Conservation (phyloP, 371 early-diverging fungal genomes). For the Mortierella sp. region DNA sequence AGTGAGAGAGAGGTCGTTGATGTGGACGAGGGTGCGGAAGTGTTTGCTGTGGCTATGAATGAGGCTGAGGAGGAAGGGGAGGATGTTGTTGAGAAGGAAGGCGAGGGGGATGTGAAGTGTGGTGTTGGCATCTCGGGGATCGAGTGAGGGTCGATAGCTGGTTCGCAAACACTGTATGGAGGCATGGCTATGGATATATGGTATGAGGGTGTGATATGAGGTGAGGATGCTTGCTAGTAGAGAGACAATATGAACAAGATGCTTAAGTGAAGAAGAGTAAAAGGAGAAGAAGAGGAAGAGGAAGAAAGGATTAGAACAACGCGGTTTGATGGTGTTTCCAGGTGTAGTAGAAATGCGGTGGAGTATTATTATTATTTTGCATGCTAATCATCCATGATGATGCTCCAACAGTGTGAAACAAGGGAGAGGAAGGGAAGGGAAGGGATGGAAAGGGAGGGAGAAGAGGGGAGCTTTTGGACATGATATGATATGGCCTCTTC, state of each 20-base stretch:
- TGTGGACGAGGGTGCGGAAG: slow-evolving; percentile 15
- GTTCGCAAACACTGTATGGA: slow-evolving; percentile 11
- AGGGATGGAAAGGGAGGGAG: background rate
- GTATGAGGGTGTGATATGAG: background rate
- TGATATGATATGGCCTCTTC: background rate
- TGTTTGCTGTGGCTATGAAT: slow-evolving; percentile 16
- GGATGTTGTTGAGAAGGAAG: slow-evolving; percentile 26
- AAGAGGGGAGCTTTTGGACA: slow-evolving; percentile 1
- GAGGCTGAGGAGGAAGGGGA: slow-evolving; percentile 1
- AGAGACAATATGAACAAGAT: slow-evolving; percentile 41
- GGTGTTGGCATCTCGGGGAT: slow-evolving; percentile 10
- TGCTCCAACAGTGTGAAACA: slow-evolving; percentile 25
- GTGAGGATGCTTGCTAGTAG: slow-evolving; percentile 7
- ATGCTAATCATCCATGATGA: background rate
- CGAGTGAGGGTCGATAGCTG: background rate
- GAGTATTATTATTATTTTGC: background rate
- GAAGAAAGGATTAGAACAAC: slow-evolving; percentile 27
- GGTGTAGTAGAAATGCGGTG: slow-evolving; percentile 12
- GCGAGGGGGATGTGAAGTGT: slow-evolving; percentile 5
- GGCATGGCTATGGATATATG: slow-evolving; percentile 12
- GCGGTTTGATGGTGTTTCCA: background rate
- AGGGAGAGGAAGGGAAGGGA: slow-evolving; percentile 18
- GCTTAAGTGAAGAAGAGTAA: slow-evolving; percentile 41
- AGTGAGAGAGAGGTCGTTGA: slow-evolving; percentile 9
- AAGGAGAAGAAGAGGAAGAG: slow-evolving; percentile 1